Evolutionary conservation across 1,284 basidiomycete genomes (phyloP), one percentile per base, ranked within the genome.

Genomic region (Apiotrichum laibachii): DNA sequence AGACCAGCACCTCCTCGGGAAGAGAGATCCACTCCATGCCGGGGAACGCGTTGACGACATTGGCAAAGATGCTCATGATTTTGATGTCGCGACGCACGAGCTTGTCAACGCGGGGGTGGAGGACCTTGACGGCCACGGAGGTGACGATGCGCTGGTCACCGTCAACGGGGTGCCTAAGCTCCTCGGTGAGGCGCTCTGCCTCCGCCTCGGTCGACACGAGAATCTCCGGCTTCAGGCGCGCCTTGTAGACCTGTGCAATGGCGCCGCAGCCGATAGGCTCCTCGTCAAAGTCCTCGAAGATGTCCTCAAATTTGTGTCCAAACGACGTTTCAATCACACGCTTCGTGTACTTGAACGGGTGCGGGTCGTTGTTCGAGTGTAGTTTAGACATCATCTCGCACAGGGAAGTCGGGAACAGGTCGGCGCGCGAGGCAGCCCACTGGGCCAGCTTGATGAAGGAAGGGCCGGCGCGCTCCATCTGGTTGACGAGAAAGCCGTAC

Each of bases 391-490:
- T 83, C 62, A 85, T 84, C 58, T 89, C 84, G 76, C 96, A 99
- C 6, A 99, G 85, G n/a, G 85, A 78, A n/a, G 87, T 82, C 1
- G 96, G 92, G 79, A 99, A 99, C 7, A 99, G 81, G 76, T 99
- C 96, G 49, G 89, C 88, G 55, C 96, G 85, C 33, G 93, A 94
- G 7, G 90, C 96, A 1, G 96, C 96, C 96, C 96, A 99, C 83
- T 99, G 96, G 1, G 92, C 91, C 53, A 99, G 84, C 90, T 99
- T 99, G 79, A 92, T 92, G 75, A 99, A 99, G 0, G 93, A 96
- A 5, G 96, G 96, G 1, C 96, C 96, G 7, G 95, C 95, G 12
- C 86, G 81, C 77, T 95, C 88, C 94, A 99, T 98, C 74, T 88
- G 88, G 56, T 81, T 80, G 16, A 95, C 92, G 10, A 99, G 81